Evolutionary conservation across 495 filamentous ascomycete genomes (phyloP).

Genomic region (Aspergillus affinis): DNA sequence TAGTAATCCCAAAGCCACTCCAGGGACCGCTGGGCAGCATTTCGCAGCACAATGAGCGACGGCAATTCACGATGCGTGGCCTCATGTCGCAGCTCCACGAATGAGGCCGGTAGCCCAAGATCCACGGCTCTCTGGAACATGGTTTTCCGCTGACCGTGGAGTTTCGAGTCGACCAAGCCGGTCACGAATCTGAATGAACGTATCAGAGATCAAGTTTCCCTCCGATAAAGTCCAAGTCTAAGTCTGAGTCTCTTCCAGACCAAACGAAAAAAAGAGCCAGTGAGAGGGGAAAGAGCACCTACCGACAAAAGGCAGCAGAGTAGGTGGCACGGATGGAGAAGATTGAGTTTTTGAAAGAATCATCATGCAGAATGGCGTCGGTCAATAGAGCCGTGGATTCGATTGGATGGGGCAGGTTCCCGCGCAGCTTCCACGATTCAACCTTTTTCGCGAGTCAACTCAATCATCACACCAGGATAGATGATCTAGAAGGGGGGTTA

Average conservation of each 20-base stretch:
- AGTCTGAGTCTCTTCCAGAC: not conserved
- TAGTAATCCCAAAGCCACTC: conserved; percentile 88
- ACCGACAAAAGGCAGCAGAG: conserved; percentile 62
- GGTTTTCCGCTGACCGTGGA: conserved; percentile 63
- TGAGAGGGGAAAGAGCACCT: conserved; percentile 16
- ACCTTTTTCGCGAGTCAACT: conserved; percentile 33
- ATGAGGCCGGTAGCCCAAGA: conserved; percentile 74
- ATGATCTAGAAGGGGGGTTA: conserved; percentile 11
- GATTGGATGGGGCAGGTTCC: conserved; percentile 76
- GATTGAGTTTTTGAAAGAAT: conserved; percentile 47
- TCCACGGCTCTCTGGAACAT: conserved; percentile 82
- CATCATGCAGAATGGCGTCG: conserved; percentile 70
- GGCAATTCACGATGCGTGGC: conserved; percentile 87
- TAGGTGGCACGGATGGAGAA: conserved; percentile 59
- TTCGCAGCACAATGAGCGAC: conserved; percentile 64
- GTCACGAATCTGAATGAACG: conserved; percentile 73
- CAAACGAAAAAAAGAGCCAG: not conserved
- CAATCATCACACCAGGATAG: not conserved
- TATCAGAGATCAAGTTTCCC: not conserved
- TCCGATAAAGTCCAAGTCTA: too few species aligned
- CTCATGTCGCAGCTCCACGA: conserved; percentile 88
- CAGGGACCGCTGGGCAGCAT: conserved; percentile 64
- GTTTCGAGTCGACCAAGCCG: conserved; percentile 74
- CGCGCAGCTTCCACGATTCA: conserved; percentile 60
- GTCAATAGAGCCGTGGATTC: conserved; percentile 78